phyloP scores from a whole-genome alignment of 176 grass and related monocot species.

The Pharus latifolius region DNA sequence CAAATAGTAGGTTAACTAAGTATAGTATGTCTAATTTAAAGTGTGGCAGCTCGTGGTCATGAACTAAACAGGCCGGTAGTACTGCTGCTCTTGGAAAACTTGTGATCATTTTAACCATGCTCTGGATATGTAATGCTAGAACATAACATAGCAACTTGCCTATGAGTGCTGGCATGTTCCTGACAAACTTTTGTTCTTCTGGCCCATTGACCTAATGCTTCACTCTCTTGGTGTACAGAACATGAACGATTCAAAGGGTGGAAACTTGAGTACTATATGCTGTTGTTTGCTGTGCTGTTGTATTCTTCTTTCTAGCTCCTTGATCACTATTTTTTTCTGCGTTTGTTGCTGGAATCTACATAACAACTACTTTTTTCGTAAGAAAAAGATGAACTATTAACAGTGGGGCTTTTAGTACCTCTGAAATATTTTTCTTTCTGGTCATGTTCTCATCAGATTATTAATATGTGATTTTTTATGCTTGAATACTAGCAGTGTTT shows the following conservation, averaged over 20 bases:
- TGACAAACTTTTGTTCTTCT: neutral
- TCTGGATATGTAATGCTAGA: neutral
- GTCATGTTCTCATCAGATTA: neutral
- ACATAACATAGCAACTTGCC: neutral
- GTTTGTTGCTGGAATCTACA: too few relatives aligned
- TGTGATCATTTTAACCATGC: neutral
- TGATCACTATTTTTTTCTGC: neutral
- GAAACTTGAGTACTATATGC: neutral
- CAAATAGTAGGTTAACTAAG: too few relatives aligned
- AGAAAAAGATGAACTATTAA: neutral
- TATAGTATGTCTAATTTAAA: too few relatives aligned
- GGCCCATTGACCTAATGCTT: neutral
- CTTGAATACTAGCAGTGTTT: neutral
- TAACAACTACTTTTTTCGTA: too few relatives aligned
- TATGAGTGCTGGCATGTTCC: neutral
- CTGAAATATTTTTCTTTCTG: neutral
- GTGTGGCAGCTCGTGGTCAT: too few relatives aligned
- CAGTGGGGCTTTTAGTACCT: neutral
- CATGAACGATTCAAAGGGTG: neutral
- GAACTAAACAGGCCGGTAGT: too few relatives aligned
- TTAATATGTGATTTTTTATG: neutral
- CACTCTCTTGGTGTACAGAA: neutral
- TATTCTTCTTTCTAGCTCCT: neutral
- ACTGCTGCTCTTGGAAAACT: neutral
- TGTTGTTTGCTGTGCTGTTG: neutral